Conservation (phyloP, 2,329 filamentous ascomycete genomes). For the Pseudodiploospora longispora region DNA sequence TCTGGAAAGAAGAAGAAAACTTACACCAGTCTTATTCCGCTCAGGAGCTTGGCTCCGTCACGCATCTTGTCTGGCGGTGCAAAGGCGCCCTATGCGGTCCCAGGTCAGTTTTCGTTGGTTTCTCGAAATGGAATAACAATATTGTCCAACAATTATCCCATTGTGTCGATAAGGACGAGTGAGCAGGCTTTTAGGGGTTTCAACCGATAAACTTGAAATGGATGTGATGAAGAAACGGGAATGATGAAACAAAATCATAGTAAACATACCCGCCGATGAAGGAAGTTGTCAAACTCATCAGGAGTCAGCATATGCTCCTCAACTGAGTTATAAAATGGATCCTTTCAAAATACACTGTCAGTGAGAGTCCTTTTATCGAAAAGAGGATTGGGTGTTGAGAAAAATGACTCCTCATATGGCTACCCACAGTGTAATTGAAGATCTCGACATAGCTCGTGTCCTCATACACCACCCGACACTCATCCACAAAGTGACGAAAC, state of each 20-base stretch:
- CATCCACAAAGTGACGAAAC: conserved; percentile 39
- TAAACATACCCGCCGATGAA: conserved; percentile 38
- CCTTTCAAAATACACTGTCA: conserved; percentile 24
- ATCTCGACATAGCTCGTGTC: conserved; percentile 49
- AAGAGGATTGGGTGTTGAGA: not conserved
- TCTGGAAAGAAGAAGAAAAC: conserved; percentile 15
- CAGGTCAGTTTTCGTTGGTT: conserved; percentile 3
- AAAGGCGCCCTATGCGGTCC: conserved; percentile 43
- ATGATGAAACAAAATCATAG: not conserved
- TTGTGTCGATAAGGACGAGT: too few relatives aligned
- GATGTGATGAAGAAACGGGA: not conserved
- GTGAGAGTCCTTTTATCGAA: not conserved
- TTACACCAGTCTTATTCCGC: conserved; percentile 48
- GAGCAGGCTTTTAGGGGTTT: too few relatives aligned
- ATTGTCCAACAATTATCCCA: too few relatives aligned
- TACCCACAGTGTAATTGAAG: conserved; percentile 47
- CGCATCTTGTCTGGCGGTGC: conserved; percentile 33
- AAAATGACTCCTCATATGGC: conserved; percentile 11
- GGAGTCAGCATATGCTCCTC: conserved; percentile 44
- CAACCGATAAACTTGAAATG: too few relatives aligned
- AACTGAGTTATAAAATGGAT: conserved; percentile 38
- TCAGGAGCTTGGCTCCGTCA: conserved; percentile 35
- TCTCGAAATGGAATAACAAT: not conserved
- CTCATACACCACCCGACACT: conserved; percentile 42
- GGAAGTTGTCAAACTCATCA: conserved; percentile 52